Evolutionary conservation across 305 asterid genomes (phyloP).

Genomic region (Rubia balearica): DNA sequence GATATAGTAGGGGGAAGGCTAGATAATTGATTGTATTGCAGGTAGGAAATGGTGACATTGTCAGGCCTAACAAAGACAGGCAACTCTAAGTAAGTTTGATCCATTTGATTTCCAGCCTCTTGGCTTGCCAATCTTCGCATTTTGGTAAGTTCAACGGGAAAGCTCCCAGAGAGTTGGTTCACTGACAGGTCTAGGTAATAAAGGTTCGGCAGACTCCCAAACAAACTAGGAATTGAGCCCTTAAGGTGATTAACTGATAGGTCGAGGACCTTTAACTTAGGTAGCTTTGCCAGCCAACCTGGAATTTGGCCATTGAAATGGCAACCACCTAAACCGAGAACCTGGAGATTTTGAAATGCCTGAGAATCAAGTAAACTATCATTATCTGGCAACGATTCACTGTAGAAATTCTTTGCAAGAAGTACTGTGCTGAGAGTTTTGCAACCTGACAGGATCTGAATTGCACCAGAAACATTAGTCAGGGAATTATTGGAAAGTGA

Average conservation of each 20-base stretch:
- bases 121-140: conserved; percentile 43
- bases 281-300: conserved; percentile 46
- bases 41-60: conserved; percentile 37
- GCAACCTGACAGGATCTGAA: conserved; percentile 43
- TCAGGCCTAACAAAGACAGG: conserved; percentile 84
- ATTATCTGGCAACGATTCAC: conserved; percentile 46
- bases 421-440: conserved; percentile 24
- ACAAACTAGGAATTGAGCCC: conserved; percentile 69
- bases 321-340: conserved; percentile 76
- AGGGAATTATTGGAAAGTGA: conserved; percentile 76
- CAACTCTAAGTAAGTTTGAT: conserved; percentile 43
- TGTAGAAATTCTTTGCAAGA: conserved; percentile 56
- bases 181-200: conserved; percentile 76
- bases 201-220: conserved; percentile 55
- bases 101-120: conserved; percentile 34
- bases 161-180: conserved; percentile 53
- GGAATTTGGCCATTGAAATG: conserved; percentile 59
- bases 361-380: conserved; percentile 30
- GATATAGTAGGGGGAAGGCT: conserved; percentile 33
- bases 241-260: conserved; percentile 48
- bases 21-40: conserved; percentile 39
- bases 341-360: conserved; percentile 47
- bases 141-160: conserved; percentile 50
- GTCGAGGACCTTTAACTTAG: conserved; percentile 65
- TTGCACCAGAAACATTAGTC: conserved; percentile 50